These are phyloP conservation scores for Melampsora abietis-canadensis DNA, from an alignment of 1,284 basidiomycete genomes.

Conservation along the genomic window DNA sequence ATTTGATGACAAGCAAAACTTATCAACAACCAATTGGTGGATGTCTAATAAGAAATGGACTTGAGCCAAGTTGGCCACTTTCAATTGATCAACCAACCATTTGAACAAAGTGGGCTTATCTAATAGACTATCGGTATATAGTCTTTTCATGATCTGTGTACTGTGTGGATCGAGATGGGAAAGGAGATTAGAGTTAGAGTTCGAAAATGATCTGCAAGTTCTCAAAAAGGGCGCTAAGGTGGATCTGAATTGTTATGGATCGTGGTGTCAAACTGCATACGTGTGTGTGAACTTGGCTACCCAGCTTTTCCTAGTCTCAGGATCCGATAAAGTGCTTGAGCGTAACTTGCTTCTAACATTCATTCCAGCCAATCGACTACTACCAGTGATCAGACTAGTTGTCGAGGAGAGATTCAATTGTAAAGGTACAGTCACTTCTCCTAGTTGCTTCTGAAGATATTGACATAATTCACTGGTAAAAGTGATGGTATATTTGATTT, in stretches of 20 bases:
- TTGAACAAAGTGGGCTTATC: constrained; percentile 73
- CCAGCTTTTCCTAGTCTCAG: constrained; percentile 70
- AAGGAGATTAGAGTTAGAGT: constrained; percentile 49
- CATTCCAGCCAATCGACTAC: constrained; percentile 20
- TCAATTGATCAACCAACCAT: constrained; percentile 79
- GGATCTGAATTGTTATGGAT: constrained; percentile 48
- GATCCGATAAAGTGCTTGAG: constrained; percentile 67
- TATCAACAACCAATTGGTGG: constrained; percentile 32
- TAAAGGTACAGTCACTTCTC: constrained; percentile 75
- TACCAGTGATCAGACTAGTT: constrained; percentile 19
- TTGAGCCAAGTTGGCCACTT: constrained; percentile 74
- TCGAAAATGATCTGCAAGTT: constrained; percentile 18
- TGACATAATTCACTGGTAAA: constrained; percentile 34
- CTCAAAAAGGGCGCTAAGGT: constrained; percentile 4
- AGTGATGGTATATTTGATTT: constrained; percentile 36
- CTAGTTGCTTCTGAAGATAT: constrained; percentile 82
- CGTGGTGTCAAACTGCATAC: constrained; percentile 55
- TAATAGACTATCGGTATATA: constrained; percentile 76
- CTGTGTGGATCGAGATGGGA: constrained; percentile 23
- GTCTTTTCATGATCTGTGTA: constrained; percentile 54
- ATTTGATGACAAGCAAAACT: constrained; percentile 40
- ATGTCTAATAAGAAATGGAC: constrained; percentile 64
- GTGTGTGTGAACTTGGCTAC: constrained; percentile 75
- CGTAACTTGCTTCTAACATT: constrained; percentile 74
- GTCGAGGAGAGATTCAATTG: constrained; percentile 62